Conservation (phyloP, 768 basidiomycete genomes). For the Macrolepiota dolichaula region DNA sequence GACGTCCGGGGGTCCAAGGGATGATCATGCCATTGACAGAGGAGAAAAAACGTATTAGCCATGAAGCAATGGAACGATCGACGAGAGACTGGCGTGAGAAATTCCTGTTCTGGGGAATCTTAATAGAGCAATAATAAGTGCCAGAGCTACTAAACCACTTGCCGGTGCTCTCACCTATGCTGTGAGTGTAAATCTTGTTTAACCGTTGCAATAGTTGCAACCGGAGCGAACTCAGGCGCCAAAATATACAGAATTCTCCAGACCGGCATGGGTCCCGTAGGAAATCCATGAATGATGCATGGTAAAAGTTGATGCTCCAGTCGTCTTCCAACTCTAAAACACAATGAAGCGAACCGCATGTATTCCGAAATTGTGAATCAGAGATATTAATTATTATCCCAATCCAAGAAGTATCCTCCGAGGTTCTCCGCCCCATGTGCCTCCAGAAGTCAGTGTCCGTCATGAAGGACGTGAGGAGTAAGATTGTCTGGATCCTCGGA, state of each 20-base stretch:
- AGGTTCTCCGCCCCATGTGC: no score
- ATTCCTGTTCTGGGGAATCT: not conserved
- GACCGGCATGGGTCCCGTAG: not conserved
- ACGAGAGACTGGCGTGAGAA: not conserved
- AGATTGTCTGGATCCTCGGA: not conserved
- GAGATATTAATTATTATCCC: not conserved
- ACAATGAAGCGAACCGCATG: not conserved
- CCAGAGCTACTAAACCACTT: not conserved
- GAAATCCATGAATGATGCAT: conserved; percentile 2
- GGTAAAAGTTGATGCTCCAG: not conserved
- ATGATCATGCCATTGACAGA: not conserved
- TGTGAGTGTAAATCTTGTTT: not conserved
- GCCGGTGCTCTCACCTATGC: not conserved
- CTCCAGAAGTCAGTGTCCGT: no score
- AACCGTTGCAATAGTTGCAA: not conserved
- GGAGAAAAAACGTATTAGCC: not conserved
- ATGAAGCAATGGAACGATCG: not conserved
- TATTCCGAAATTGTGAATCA: not conserved
- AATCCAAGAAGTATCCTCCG: no score
- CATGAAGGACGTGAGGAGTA: not conserved
- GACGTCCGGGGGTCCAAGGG: not conserved
- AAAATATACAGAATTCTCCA: not conserved
- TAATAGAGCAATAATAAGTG: not conserved
- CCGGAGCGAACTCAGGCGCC: not conserved
- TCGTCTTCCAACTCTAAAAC: not conserved